phyloP scores from a whole-genome alignment of 129 eudicot genomes.

The Chrysanthemum seticuspe region DNA sequence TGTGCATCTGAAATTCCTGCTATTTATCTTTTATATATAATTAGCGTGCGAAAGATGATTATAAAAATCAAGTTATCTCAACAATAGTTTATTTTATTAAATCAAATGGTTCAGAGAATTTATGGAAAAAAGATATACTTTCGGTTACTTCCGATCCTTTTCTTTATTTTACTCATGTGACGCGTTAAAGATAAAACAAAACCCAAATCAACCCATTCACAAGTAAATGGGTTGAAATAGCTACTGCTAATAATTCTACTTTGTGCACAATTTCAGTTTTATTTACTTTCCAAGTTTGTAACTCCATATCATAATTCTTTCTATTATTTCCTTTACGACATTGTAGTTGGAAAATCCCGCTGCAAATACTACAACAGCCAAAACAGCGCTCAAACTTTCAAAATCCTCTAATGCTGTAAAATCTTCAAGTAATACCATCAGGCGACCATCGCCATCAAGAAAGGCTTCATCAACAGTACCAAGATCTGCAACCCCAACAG shows the following conservation, averaged over 20 bases:
- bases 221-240: background rate
- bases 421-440: slow-evolving; percentile 38
- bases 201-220: slow-evolving; percentile 5
- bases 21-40: background rate
- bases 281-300: background rate
- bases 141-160: background rate
- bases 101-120: background rate
- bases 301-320: slow-evolving; percentile 3
- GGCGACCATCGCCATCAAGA: slow-evolving; percentile 54
- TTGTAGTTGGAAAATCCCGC: slow-evolving; percentile 47
- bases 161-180: background rate
- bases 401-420: slow-evolving; percentile 36
- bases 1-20: background rate
- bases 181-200: background rate
- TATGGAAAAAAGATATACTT: background rate
- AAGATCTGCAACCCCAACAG: slow-evolving; percentile 51
- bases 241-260: background rate
- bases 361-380: slow-evolving; percentile 33
- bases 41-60: background rate
- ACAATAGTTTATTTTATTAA: background rate
- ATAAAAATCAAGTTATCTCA: background rate
- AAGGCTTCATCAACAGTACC: slow-evolving; percentile 38
- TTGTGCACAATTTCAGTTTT: slow-evolving; percentile 4
- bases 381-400: slow-evolving; percentile 31
- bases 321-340: background rate